Evolutionary conservation across 1,284 basidiomycete species (phyloP).

Genomic region (Ganoderma sinense): DNA sequence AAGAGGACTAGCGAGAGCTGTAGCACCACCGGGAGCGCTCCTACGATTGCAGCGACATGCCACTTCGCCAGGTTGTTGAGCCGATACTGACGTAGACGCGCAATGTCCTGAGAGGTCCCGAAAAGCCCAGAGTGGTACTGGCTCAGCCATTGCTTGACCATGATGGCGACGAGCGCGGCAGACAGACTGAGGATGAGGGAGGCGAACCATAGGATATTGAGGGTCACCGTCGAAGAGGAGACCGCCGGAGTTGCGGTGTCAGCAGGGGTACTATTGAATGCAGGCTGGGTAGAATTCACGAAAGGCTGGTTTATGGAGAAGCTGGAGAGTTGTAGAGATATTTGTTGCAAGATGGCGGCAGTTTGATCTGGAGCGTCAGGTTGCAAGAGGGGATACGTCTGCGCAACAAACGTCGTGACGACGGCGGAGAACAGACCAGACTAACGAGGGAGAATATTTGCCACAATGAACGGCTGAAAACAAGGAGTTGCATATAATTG

Average conservation of each 20-base stretch:
- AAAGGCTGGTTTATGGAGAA: conserved; percentile 15
- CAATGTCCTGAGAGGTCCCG: conserved; percentile 10
- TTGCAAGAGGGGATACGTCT: conserved; percentile 20
- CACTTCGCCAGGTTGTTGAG: conserved; percentile 18
- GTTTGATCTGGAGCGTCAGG: conserved; percentile 6
- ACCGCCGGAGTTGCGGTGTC: neutral
- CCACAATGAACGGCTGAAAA: no score
- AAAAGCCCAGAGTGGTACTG: conserved; percentile 14
- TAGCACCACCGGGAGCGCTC: conserved; percentile 23
- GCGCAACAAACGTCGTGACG: conserved; percentile 17
- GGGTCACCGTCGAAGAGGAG: conserved; percentile 5
- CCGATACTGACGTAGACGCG: conserved; percentile 24
- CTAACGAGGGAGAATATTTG: conserved; percentile 2
- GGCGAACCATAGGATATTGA: conserved; percentile 30
- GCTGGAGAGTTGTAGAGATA: conserved; percentile 13
- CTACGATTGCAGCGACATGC: conserved; percentile 22
- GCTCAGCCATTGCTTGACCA: conserved; percentile 31
- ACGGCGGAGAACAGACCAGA: conserved; percentile 23
- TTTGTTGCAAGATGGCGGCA: conserved; percentile 6
- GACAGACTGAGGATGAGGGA: conserved; percentile 25
- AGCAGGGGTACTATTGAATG: neutral
- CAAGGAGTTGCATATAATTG: no score
- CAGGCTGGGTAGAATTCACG: conserved; percentile 18
- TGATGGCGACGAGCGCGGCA: conserved; percentile 19
- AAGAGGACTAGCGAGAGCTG: conserved; percentile 22